These are phyloP conservation scores for Lanmaoa rubissima DNA, from an alignment of 768 basidiomycete species.

Conservation along the genomic window DNA sequence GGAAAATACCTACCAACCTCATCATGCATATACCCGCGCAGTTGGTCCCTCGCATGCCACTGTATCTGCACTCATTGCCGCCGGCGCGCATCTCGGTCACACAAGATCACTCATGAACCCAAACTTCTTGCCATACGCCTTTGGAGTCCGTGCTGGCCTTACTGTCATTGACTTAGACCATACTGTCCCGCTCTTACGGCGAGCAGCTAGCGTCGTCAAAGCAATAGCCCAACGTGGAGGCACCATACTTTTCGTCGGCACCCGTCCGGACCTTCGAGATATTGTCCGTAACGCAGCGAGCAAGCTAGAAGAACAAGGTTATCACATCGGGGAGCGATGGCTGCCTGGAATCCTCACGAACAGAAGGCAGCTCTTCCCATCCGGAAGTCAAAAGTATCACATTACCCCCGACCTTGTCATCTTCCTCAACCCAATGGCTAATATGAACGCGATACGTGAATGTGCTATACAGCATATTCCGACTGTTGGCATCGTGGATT, in stretches of 20 bases:
- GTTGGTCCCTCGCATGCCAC: slow-evolving; percentile 61
- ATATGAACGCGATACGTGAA: slow-evolving; percentile 86
- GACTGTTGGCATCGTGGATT: slow-evolving; percentile 92
- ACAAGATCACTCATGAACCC: slow-evolving; percentile 80
- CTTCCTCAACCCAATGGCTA: slow-evolving; percentile 86
- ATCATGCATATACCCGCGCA: slow-evolving; percentile 67
- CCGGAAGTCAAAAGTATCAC: slow-evolving; percentile 49
- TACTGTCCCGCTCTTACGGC: slow-evolving; percentile 86
- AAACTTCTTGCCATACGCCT: slow-evolving; percentile 88
- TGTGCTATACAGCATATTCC: slow-evolving; percentile 88
- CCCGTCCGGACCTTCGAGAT: slow-evolving; percentile 72
- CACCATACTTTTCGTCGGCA: slow-evolving; percentile 87
- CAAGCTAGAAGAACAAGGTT: slow-evolving; percentile 78
- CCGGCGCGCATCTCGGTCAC: slow-evolving; percentile 95
- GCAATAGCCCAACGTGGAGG: slow-evolving; percentile 81
- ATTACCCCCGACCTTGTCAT: slow-evolving; percentile 85
- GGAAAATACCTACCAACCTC: slow-evolving; percentile 68
- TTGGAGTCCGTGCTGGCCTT: slow-evolving; percentile 85
- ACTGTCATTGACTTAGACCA: slow-evolving; percentile 95
- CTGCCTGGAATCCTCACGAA: slow-evolving; percentile 95
- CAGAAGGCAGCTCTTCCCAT: slow-evolving; percentile 69
- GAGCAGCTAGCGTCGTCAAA: slow-evolving; percentile 85
- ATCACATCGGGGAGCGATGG: slow-evolving; percentile 86
- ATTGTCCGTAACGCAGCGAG: slow-evolving; percentile 76
- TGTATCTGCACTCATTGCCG: slow-evolving; percentile 84